Evolutionary conservation across 192 early-diverging fungal species (phyloP).

Genomic region (Coemansia sp.): DNA sequence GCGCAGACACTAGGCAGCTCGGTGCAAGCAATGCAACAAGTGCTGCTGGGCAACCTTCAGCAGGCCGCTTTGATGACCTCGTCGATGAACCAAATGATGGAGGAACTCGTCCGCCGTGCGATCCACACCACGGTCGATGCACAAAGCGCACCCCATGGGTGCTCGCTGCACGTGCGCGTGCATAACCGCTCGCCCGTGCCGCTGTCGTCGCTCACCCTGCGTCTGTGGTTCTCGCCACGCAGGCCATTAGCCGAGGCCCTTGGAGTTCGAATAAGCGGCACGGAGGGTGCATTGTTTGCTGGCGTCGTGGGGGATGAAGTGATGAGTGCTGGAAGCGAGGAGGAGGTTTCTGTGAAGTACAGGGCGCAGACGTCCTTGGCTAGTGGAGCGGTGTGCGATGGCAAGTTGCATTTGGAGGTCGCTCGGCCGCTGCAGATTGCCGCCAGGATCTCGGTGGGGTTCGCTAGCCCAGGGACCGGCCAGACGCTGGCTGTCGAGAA

Average conservation of each 20-base stretch:
- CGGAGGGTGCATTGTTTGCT: background rate
- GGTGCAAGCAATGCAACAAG: constrained; percentile 42
- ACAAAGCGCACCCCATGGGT: background rate
- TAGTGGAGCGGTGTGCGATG: constrained; percentile 6
- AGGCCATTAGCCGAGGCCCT: too few species aligned
- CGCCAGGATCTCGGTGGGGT: constrained; percentile 33
- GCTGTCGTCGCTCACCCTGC: constrained; percentile 6
- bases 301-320: background rate
- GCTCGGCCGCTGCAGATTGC: constrained; percentile 14
- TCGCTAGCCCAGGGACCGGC: constrained; percentile 40
- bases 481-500: constrained; percentile 19
- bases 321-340: background rate
- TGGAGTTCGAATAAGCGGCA: too few species aligned
- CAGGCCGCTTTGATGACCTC: constrained; percentile 46
- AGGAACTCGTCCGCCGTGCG: constrained; percentile 40
- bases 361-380: background rate
- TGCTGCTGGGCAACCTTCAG: constrained; percentile 40
- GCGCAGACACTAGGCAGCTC: constrained; percentile 37
- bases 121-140: constrained; percentile 35
- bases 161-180: constrained; percentile 8
- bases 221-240: constrained; percentile 17
- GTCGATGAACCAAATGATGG: constrained; percentile 53
- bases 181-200: constrained; percentile 40
- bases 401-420: constrained; percentile 3
- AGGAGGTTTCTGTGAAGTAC: background rate